Percentiles rank a stretch among this genome's conserved stretches.
Conservation (phyloP, 179 eudicot genomes). For the Camellia oleifera region DNA sequence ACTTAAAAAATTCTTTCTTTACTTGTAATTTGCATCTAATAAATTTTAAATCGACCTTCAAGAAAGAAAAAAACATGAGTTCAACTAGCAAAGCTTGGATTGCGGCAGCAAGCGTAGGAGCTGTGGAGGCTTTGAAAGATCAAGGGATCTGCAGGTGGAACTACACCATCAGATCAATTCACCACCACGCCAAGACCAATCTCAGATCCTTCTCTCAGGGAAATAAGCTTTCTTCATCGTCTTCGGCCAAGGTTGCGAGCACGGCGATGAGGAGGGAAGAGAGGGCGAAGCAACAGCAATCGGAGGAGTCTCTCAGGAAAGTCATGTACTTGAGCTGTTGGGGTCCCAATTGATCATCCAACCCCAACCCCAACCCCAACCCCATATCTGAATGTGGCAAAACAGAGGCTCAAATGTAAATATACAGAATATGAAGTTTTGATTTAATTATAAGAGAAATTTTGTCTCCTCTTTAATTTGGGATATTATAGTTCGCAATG, state of each 20-base stretch:
- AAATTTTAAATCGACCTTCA: neutral
- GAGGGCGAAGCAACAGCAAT: conserved; percentile 1
- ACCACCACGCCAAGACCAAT: conserved; percentile 27
- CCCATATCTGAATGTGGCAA: neutral
- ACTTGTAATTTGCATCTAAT: too few relatives aligned
- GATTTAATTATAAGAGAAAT: neutral
- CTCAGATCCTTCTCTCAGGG: conserved; percentile 27
- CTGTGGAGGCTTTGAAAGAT: conserved; percentile 38
- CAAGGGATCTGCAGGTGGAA: conserved; percentile 40
- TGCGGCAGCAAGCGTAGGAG: conserved; percentile 28
- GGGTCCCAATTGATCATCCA: conserved; percentile 24
- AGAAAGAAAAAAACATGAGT: conserved; percentile 14
- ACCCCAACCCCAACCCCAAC: too few relatives aligned
- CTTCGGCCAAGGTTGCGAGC: neutral
- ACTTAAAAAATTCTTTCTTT: too few relatives aligned
- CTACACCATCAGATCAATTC: conserved; percentile 24
- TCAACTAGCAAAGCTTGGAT: conserved; percentile 28
- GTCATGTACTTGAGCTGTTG: conserved; percentile 36
- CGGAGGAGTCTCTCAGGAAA: conserved; percentile 29
- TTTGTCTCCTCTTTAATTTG: too few relatives aligned
- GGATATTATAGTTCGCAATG: too few relatives aligned
- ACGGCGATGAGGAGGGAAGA: conserved; percentile 7
- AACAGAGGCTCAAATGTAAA: neutral
- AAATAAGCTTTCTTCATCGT: conserved; percentile 6
- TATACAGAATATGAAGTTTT: too few relatives aligned